Evolutionary conservation across 2,329 filamentous ascomycete genomes (phyloP).

Genomic region (Aaosphaeria arxii): DNA sequence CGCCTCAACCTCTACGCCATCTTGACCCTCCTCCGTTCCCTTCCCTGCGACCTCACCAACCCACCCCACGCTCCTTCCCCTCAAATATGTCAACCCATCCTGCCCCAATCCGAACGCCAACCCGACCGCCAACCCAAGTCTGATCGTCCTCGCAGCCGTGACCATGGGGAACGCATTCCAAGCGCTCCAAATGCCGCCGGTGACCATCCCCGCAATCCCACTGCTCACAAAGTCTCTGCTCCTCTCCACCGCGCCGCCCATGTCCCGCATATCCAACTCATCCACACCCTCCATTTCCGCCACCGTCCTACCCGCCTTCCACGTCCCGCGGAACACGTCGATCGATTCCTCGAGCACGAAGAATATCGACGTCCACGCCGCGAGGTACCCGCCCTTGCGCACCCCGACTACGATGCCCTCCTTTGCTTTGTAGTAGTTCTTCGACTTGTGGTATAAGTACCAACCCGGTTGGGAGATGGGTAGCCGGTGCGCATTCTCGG

Average conservation of each 20-base stretch:
- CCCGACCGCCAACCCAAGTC: constrained; percentile 74
- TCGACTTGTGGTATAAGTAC: constrained; percentile 99
- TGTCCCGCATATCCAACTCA: constrained; percentile 24
- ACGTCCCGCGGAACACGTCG: constrained; percentile 60
- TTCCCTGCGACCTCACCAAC: neutral
- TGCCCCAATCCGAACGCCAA: constrained; percentile 77
- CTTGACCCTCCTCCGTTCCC: neutral
- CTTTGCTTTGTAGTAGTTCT: constrained; percentile 84
- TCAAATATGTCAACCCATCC: constrained; percentile 60
- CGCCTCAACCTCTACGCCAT: neutral
- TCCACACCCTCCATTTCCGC: constrained; percentile 35
- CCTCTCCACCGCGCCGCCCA: constrained; percentile 35
- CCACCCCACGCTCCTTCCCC: neutral
- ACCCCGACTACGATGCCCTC: constrained; percentile 77
- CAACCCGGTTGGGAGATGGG: constrained; percentile 80
- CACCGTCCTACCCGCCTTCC: constrained; percentile 42
- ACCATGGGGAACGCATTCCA: constrained; percentile 79
- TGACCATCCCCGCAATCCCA: constrained; percentile 75
- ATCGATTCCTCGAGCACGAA: constrained; percentile 82
- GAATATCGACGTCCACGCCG: constrained; percentile 72
- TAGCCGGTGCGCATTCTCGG: constrained; percentile 93
- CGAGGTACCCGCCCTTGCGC: constrained; percentile 68
- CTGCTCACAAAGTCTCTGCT: constrained; percentile 72
- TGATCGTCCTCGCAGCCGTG: constrained; percentile 61
- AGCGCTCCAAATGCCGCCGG: constrained; percentile 82